These are phyloP conservation scores for Geotrichum europaeum DNA, from an alignment of 1,139 yeast species.

Conservation along the genomic window DNA sequence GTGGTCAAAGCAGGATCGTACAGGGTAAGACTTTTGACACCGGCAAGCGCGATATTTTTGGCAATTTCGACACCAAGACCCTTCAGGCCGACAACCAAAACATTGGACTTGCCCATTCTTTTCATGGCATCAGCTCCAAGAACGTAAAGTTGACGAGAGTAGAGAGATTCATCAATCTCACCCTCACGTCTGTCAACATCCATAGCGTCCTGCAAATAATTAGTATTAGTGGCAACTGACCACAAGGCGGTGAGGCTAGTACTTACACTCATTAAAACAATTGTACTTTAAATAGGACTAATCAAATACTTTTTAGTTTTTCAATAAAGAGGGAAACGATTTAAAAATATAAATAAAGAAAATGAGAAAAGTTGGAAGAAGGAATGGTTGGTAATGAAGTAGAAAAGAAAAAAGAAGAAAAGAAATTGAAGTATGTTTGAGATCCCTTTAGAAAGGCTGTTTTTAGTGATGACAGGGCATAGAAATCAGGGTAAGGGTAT, in stretches of 20 bases:
- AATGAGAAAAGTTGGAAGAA: neutral
- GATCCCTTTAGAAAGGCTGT: neutral
- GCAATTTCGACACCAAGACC: slow-evolving; percentile 96
- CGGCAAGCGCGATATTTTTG: slow-evolving; percentile 92
- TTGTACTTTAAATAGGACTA: neutral
- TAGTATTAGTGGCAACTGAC: neutral
- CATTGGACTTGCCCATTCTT: slow-evolving; percentile 89
- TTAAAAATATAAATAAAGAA: too few relatives aligned
- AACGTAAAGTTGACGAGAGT: slow-evolving; percentile 45
- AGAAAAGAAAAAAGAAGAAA: neutral
- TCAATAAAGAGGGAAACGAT: neutral
- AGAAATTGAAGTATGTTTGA: neutral
- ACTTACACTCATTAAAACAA: slow-evolving; percentile 10
- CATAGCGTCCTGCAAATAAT: slow-evolving; percentile 13
- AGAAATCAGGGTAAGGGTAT: neutral
- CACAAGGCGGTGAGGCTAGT: neutral
- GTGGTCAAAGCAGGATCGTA: slow-evolving; percentile 73
- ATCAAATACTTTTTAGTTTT: neutral
- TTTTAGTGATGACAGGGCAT: neutral
- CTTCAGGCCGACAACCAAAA: slow-evolving; percentile 76
- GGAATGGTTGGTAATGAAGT: neutral
- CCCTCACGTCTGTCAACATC: slow-evolving; percentile 17
- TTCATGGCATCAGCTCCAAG: slow-evolving; percentile 96
- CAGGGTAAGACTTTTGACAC: slow-evolving; percentile 86
- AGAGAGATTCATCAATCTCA: slow-evolving; percentile 19